Evolutionary conservation across 2,329 filamentous ascomycete species (phyloP), one percentile per base, ranked within the genome.

Genomic region (Curvularia sp.): DNA sequence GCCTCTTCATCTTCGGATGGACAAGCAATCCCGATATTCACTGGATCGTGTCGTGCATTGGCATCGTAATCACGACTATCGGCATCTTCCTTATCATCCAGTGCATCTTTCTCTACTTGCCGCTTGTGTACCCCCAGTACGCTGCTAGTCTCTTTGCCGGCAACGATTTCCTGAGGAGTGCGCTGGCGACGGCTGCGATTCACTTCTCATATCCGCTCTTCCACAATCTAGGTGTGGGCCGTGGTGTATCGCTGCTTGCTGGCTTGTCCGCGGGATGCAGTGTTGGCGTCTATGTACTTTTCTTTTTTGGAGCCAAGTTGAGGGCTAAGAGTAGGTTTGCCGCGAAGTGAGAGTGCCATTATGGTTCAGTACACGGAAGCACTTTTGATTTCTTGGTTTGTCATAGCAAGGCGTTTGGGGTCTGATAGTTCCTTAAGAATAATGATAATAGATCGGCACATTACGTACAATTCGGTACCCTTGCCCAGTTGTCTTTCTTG

Each of bases 1-100:
- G 86, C 0, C 74, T 89, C 15, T 89, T 89, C 74, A 85, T 89
- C 64, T 89, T 89, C 66, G 86, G 85, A 3, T 89, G 87, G 87
- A 86, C 86, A 0, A 88, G 87, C 0, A 91, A 90, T 72, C 72
- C 83, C 5, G 64, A 79, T 7, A 78, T 85, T 2, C 84, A 86
- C 55, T 88, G 84, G 84, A 82, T 87, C 25, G 82, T 80, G 0
- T 82, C 83, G 1, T 80, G 84, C 61, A 65, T 86, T 8, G 85
- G 84, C 2, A 85, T 83, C 0, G 72, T 73, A 2, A 68, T 86
- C 1, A 79, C 85, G 1, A 84, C 83, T 0, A 63, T 77, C 4
- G 80, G 79, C 63, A 80, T 75, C 59, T 74, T 76, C 52, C 58
- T 75, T 2, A 72, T 75, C 41, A 74, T 77, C 43, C 84, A 87